These are phyloP conservation scores for Trypanosoma cruzi DNA, from an alignment of 208 protist genomes.

Conservation along the genomic window DNA sequence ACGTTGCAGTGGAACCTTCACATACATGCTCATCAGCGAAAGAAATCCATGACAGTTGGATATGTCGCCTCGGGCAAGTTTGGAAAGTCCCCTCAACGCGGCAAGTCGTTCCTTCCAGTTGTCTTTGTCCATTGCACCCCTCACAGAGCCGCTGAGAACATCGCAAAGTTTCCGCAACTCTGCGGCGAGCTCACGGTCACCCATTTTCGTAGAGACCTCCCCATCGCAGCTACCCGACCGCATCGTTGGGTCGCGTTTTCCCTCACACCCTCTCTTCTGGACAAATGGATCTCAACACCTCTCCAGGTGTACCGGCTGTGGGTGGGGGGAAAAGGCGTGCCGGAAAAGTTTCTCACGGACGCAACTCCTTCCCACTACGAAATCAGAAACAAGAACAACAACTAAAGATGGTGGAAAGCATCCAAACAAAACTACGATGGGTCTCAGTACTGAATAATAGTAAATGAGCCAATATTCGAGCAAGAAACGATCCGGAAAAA, in stretches of 20 bases:
- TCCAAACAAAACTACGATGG: neutral
- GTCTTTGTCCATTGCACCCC: conserved; percentile 2
- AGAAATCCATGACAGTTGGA: conserved; percentile 34
- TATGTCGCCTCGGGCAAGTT: conserved; percentile 35
- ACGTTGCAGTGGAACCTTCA: conserved; percentile 43
- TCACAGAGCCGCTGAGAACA: conserved; percentile 21
- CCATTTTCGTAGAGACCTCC: neutral
- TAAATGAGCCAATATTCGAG: too few relatives aligned
- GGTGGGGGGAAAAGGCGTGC: neutral
- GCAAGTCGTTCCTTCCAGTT: conserved; percentile 34
- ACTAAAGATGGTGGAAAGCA: neutral
- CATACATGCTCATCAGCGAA: conserved; percentile 40
- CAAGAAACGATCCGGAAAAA: neutral
- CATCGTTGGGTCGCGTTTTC: neutral
- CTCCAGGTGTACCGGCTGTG: neutral
- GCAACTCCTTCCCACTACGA: neutral
- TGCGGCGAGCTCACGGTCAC: conserved; percentile 6
- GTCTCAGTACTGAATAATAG: neutral
- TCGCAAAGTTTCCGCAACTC: conserved; percentile 38
- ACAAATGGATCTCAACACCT: neutral
- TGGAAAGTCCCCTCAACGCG: conserved; percentile 34
- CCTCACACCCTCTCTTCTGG: neutral
- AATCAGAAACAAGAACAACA: neutral
- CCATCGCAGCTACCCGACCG: neutral
- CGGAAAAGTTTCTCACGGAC: neutral